These are phyloP conservation scores for Neurospora tetraspora DNA, from an alignment of 495 filamentous ascomycete genomes.

Conservation along the genomic window DNA sequence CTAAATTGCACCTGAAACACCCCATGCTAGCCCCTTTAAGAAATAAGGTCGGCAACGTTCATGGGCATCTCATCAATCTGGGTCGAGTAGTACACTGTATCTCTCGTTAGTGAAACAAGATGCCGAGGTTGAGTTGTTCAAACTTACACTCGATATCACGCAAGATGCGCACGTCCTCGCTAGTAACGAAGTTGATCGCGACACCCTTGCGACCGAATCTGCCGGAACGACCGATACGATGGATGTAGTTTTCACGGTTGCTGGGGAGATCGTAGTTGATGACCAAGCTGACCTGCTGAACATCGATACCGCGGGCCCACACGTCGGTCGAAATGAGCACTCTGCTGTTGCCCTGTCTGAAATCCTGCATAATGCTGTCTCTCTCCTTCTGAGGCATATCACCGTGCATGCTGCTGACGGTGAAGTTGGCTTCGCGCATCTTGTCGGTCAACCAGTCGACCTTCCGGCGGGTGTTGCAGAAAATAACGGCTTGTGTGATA, in stretches of 20 bases:
- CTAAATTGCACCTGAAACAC: neutral
- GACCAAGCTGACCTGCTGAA: conserved; percentile 97
- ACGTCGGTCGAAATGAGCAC: conserved; percentile 97
- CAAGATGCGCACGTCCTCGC: conserved; percentile 98
- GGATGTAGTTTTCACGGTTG: conserved; percentile 99
- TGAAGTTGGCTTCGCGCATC: conserved; percentile 95
- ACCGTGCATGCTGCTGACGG: conserved; percentile 97
- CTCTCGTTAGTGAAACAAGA: conserved; percentile 7
- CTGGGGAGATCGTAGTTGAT: conserved; percentile 99
- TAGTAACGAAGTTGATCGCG: conserved; percentile 99
- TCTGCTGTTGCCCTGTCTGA: conserved; percentile 93
- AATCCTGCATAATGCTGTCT: conserved; percentile 99
- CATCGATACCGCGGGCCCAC: conserved; percentile 96
- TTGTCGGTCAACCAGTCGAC: conserved; percentile 99
- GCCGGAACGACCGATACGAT: conserved; percentile 96
- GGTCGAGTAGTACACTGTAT: conserved; percentile 55
- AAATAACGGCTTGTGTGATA: conserved; percentile 98
- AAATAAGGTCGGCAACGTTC: conserved; percentile 68
- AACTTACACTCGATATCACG: conserved; percentile 76
- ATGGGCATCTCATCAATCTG: conserved; percentile 85
- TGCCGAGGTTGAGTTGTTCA: neutral
- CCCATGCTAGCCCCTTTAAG: conserved; percentile 9
- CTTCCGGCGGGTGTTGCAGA: conserved; percentile 99
- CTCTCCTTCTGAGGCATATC: conserved; percentile 97
- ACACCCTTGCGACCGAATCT: conserved; percentile 99